Base-by-base conservation (phyloP, 2,329 filamentous ascomycete species). In the Hortaea sp. region DNA sequence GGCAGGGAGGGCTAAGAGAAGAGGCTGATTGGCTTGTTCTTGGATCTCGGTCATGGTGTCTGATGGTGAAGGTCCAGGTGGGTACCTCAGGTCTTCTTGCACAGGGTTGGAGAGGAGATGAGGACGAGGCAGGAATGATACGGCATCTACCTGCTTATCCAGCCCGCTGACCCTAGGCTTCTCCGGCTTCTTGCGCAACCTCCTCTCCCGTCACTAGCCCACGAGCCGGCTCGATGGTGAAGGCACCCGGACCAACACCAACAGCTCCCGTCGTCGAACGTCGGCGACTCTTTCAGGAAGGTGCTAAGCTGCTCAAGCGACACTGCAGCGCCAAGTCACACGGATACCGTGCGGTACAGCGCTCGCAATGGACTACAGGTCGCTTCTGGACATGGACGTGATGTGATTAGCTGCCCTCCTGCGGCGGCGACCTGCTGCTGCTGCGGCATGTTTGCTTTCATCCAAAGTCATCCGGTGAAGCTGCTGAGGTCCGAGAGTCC, bases 1-100 rank as follows among this genome's bases (percentile, higher is more conserved):
- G 9, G 78, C 65, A 0, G 89, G 89, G 1, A 95, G 74, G 13
- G 65, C 61, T 29, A 79, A 62, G 6, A 86, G 51, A 10, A 5
- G 20, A 39, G 10, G 13, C 37, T 20, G 37, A 5, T 20, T 39
- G 20, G 2, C 20, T n/a, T 12, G 10, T 7, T 7, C 37, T n/a
- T 27, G 10, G 3, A 27, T 39, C 5, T 39, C 37, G 13, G 37
- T 7, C 37, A 39, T 39, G 37, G 9, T 39, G 32, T 9, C n/a
- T 35, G 20, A 20, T 20, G 20, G 20, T 20, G 4, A 20, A 20
- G 20, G 20, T 20, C 20, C 20, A 20, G 20, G 20, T 20, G 20
- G 20, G 20, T 20, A 20, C 20, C 20, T 20, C 20, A 20, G 20
- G 20, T 20, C 20, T 20, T 20, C 20, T 20, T 20, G 20, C 20